phyloP scores from a whole-genome alignment of 306 rosid genomes.

The Vigna unguiculata region DNA sequence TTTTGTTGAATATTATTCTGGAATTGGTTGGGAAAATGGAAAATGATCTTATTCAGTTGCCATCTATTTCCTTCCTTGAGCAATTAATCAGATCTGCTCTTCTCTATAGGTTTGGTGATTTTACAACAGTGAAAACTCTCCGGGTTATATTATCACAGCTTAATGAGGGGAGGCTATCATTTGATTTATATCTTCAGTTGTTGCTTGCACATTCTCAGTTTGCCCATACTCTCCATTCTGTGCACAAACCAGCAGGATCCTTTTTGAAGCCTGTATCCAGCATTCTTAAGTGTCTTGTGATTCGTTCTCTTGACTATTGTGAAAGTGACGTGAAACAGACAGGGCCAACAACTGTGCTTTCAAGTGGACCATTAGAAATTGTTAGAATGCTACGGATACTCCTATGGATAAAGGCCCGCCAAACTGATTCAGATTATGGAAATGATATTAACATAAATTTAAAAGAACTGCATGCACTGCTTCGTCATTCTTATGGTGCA shows the following conservation, averaged over 20 bases:
- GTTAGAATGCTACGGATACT: constrained; percentile 68
- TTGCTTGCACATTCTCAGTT: constrained; percentile 90
- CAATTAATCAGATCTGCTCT: constrained; percentile 73
- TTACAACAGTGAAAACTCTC: constrained; percentile 68
- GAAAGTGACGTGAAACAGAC: constrained; percentile 46
- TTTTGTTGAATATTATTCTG: constrained; percentile 62
- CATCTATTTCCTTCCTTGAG: constrained; percentile 72
- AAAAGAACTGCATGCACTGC: constrained; percentile 65
- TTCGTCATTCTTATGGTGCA: constrained; percentile 75
- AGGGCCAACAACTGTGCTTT: constrained; percentile 43
- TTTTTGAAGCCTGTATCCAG: constrained; percentile 75
- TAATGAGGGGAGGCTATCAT: constrained; percentile 62
- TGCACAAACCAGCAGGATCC: constrained; percentile 59
- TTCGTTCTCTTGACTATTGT: constrained; percentile 54
- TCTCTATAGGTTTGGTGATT: constrained; percentile 75
- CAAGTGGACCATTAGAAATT: constrained; percentile 65
- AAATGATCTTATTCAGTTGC: constrained; percentile 57
- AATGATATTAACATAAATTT: constrained; percentile 64
- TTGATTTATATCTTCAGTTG: constrained; percentile 68
- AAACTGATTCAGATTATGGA: constrained; percentile 53
- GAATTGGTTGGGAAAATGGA: constrained; percentile 64
- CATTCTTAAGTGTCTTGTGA: constrained; percentile 68
- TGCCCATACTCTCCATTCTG: constrained; percentile 66
- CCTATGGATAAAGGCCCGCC: constrained; percentile 48
- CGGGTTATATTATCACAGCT: constrained; percentile 57